phyloP scores from a whole-genome alignment of 768 basidiomycete genomes.

The Rhodotorula sphaerocarpa region DNA sequence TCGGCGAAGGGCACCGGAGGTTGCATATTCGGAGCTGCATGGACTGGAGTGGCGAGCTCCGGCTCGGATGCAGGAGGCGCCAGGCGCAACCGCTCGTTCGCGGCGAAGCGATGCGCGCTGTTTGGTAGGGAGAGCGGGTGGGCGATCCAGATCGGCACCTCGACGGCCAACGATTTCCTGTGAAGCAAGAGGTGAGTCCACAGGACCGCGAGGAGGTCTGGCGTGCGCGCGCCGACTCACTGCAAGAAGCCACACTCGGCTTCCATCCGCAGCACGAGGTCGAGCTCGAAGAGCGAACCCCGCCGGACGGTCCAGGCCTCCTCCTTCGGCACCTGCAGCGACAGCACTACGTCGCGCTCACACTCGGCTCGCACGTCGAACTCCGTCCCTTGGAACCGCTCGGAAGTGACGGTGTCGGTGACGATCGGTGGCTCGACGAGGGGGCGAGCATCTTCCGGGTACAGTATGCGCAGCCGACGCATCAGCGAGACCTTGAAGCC shows the following conservation, averaged over 20 bases:
- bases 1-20: background rate
- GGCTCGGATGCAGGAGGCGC: background rate
- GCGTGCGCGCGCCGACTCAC: conserved; percentile 15
- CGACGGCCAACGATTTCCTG: conserved; percentile 34
- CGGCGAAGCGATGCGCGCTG: conserved; percentile 17
- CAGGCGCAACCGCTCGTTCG: background rate
- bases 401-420: conserved; percentile 11
- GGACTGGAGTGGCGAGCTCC: too few relatives aligned
- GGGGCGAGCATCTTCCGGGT: background rate
- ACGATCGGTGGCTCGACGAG: conserved; percentile 20
- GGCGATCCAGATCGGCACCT: conserved; percentile 36
- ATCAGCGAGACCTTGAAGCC: conserved; percentile 34
- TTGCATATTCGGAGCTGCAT: background rate
- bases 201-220: too few relatives aligned
- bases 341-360: conserved; percentile 14
- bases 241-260: conserved; percentile 30
- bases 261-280: conserved; percentile 26
- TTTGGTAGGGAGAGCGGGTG: conserved; percentile 35
- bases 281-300: conserved; percentile 34
- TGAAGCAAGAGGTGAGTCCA: background rate
- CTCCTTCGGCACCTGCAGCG: conserved; percentile 14
- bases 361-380: conserved; percentile 31
- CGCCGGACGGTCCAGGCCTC: conserved; percentile 30
- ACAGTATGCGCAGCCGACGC: conserved; percentile 21
- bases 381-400: conserved; percentile 28